These are phyloP conservation scores for Geosiphon pyriformis DNA, from an alignment of 192 early-diverging fungal species.

Conservation along the genomic window DNA sequence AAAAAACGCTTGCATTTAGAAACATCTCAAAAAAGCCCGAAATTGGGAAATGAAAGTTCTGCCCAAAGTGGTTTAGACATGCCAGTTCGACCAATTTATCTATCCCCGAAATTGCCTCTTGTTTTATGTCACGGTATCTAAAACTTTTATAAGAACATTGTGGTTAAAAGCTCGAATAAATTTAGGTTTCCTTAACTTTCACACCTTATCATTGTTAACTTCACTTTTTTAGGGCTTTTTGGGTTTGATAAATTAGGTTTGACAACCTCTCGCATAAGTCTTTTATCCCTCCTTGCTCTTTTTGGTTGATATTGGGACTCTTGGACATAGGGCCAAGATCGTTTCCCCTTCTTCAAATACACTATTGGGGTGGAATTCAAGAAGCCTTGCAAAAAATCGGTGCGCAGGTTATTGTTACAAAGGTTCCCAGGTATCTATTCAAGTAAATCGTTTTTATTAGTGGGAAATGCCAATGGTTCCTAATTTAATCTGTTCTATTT, in stretches of 20 bases:
- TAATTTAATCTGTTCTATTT: neutral
- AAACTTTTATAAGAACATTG: neutral
- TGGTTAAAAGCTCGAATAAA: no score
- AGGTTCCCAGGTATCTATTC: constrained; percentile 53
- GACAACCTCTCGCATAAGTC: no score
- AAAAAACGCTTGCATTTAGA: neutral
- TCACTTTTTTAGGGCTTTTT: constrained; percentile 57
- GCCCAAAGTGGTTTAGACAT: constrained; percentile 18
- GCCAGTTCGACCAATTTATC: constrained; percentile 60
- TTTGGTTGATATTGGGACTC: no score
- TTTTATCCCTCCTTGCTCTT: no score
- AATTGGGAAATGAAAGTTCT: neutral
- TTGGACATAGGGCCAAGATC: constrained; percentile 67
- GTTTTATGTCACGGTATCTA: constrained; percentile 80
- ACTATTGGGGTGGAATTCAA: constrained; percentile 80
- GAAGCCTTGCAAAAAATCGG: constrained; percentile 74
- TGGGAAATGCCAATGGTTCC: no score
- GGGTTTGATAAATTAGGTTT: constrained; percentile 75
- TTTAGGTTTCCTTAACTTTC: constrained; percentile 10
- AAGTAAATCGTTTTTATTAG: neutral
- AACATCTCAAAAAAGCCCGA: neutral
- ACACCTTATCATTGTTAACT: neutral
- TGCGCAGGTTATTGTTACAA: constrained; percentile 72
- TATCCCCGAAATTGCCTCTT: constrained; percentile 69
- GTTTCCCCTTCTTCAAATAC: constrained; percentile 75